Evolutionary conservation across 257 asterid genomes (phyloP).

Genomic region (Nicotiana benthamiana): DNA sequence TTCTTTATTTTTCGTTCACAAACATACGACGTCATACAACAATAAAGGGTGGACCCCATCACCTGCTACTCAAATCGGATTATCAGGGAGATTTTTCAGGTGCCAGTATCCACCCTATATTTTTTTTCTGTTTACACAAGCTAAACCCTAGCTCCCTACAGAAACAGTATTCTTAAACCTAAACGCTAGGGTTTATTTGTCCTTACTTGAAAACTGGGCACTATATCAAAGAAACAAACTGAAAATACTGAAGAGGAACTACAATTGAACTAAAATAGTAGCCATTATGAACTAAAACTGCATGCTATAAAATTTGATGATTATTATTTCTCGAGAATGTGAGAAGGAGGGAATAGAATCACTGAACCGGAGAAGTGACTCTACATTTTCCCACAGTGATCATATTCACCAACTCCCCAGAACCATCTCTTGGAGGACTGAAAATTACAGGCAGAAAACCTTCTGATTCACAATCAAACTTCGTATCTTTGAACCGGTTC

Average conservation of each 20-base stretch:
- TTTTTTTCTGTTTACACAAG: not conserved
- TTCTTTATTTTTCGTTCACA: not conserved
- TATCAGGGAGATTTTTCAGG: slow-evolving; percentile 16
- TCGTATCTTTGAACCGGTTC: slow-evolving; percentile 19
- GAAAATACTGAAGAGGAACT: not conserved
- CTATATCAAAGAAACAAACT: too few relatives aligned
- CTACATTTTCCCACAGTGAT: slow-evolving; percentile 31
- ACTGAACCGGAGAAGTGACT: not conserved
- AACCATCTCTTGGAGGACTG: slow-evolving; percentile 52
- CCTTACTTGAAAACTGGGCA: not conserved
- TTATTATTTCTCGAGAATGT: not conserved
- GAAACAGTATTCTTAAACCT: too few relatives aligned
- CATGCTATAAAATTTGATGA: not conserved
- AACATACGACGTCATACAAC: not conserved
- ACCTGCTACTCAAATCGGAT: slow-evolving; percentile 20
- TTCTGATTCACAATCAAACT: slow-evolving; percentile 38
- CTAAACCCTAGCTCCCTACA: not conserved
- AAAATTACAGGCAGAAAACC: slow-evolving; percentile 46
- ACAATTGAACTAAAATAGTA: not conserved
- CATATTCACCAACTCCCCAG: slow-evolving; percentile 23
- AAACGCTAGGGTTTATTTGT: not conserved
- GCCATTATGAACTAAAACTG: not conserved
- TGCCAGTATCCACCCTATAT: slow-evolving; percentile 47
- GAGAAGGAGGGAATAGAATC: not conserved
- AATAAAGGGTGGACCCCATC: slow-evolving; percentile 36